A percentile compares a stretch with the other conserved stretches of the same genome.
These are phyloP conservation scores for Eucalyptus coolabah DNA, from an alignment of 345 rosid genomes.

Conservation along the genomic window DNA sequence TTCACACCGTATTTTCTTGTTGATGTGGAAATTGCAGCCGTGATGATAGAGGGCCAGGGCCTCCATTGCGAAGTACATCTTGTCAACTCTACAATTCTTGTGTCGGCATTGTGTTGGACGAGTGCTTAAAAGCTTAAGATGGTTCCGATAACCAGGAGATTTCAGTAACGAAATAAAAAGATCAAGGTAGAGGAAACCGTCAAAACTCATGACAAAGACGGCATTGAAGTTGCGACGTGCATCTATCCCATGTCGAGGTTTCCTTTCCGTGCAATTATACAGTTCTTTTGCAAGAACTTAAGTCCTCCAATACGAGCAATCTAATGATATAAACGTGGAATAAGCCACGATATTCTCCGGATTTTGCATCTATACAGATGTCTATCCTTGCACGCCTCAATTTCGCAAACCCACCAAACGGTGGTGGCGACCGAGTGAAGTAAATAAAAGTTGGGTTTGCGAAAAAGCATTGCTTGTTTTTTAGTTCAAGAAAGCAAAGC, in stretches of 20 bases:
- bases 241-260: neutral
- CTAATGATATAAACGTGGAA: neutral
- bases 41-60: neutral
- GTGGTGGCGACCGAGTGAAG: constrained; percentile 34
- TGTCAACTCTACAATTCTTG: neutral
- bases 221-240: neutral
- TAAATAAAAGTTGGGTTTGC: neutral
- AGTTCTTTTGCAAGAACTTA: neutral
- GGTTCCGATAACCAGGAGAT: neutral
- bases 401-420: constrained; percentile 10
- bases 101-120: neutral
- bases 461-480: constrained; percentile 12
- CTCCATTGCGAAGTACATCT: neutral
- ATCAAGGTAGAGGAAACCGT: neutral
- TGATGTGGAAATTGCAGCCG: neutral
- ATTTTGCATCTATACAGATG: neutral
- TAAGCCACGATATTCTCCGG: neutral
- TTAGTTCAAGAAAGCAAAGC: constrained; percentile 14
- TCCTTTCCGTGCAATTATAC: neutral
- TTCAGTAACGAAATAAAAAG: neutral
- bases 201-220: neutral
- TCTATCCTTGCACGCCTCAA: constrained; percentile 13
- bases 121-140: neutral
- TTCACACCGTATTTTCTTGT: neutral
- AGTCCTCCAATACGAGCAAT: neutral